Evolutionary conservation across 768 basidiomycete genomes (phyloP), one percentile per base, ranked within the genome.

Genomic region (Lanmaoa rubissima): DNA sequence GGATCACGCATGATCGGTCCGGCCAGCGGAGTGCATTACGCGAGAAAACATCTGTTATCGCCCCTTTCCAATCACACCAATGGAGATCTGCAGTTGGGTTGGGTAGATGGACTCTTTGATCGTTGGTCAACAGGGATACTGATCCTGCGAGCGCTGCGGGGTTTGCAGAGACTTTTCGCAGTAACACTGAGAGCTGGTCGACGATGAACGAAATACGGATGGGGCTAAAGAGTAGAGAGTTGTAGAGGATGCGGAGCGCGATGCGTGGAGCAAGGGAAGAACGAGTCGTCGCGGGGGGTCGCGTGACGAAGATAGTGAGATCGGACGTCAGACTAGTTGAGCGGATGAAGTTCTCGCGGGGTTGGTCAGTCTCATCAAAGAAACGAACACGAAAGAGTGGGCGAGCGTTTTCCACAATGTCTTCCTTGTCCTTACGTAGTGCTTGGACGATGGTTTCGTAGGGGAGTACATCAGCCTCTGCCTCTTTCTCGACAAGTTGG

Each of bases 11-110:
- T 5, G 89, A 77, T n/a, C 87, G 78, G 32, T 92, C 87, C 0
- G 96, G 95, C 73, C 83, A 82, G 54, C 76, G 73, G 12, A 80
- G 77, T 2, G 97, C 97, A 74, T 99, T 98, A 38, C 77, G 75
- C 11, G 93, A 90, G 73, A 99, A 98, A 24, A 98, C 84, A 69
- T 96, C 90, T 14, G 96, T 93, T 68, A 99, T 98, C 8, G 96
- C 92, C 34, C 96, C 97, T 70, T 94, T 93, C 84, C 88, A 99
- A 50, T 88, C 95, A 72, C 93, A 96, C 96, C 97, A 99, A 64
- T 97, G 83, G 36, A 99, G 82, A 70, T 98, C 88, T 16, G 84
- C 88, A 12, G 83, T 85, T 3, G 96, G 94, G 66, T 90, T 81
- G 1, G 97, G 97, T 5, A 99, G 80, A 47, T 79, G 78, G 13